These are phyloP conservation scores for Colletotrichum somersetense DNA, from an alignment of 2,329 filamentous ascomycete species.

Conservation along the genomic window DNA sequence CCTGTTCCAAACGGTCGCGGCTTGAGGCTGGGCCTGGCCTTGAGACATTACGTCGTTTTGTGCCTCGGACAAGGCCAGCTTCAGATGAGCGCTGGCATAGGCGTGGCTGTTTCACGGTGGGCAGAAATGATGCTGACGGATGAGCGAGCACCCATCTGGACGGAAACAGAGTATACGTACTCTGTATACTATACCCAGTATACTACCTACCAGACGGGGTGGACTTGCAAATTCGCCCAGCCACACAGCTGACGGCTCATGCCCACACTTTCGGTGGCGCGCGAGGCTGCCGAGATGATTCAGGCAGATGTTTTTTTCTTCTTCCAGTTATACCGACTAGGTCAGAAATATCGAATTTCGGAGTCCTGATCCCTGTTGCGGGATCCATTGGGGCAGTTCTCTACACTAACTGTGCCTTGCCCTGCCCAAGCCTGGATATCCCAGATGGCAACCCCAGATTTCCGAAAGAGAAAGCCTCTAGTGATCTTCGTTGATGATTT, in stretches of 20 bases:
- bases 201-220: constrained; percentile 15
- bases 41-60: constrained; percentile 32
- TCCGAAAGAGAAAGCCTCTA: constrained; percentile 13
- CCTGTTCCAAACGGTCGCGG: constrained; percentile 32
- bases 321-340: constrained; percentile 22
- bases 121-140: constrained; percentile 10
- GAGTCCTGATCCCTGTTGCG: constrained; percentile 22
- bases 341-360: constrained; percentile 19
- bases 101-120: constrained; percentile 1
- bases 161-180: background rate
- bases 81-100: constrained; percentile 18
- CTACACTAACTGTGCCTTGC: constrained; percentile 14
- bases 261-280: constrained; percentile 16
- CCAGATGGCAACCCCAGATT: constrained; percentile 34
- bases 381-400: constrained; percentile 19
- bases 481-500: constrained; percentile 26
- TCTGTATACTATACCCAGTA: no score
- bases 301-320: constrained; percentile 12
- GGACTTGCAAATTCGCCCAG: background rate
- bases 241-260: constrained; percentile 22
- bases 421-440: constrained; percentile 29
- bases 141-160: constrained; percentile 5
- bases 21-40: constrained; percentile 30
- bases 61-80: constrained; percentile 15
- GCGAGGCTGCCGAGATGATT: constrained; percentile 37